These are phyloP conservation scores for Ophiostoma quercus DNA, from an alignment of 2,329 filamentous ascomycete species.

Conservation along the genomic window DNA sequence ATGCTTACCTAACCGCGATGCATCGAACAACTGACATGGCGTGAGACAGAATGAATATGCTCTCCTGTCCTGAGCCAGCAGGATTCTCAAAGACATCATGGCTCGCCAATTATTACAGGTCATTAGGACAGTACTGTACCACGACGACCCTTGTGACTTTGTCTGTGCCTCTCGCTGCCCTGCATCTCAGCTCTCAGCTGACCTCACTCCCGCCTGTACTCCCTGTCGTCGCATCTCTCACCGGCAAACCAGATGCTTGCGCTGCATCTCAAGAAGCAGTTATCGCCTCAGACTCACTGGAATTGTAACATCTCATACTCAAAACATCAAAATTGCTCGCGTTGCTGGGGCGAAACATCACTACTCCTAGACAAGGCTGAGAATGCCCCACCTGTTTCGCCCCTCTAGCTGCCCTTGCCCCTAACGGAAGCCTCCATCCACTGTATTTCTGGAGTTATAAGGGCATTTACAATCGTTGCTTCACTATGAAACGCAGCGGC, in stretches of 20 bases:
- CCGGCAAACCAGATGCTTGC: neutral
- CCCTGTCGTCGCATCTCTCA: neutral
- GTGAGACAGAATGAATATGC: neutral
- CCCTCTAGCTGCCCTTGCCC: conserved; percentile 7
- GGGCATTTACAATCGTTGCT: neutral
- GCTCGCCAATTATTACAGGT: neutral
- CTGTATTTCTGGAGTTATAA: neutral
- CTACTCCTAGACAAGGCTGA: conserved; percentile 21
- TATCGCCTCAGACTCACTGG: neutral
- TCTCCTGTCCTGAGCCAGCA: neutral
- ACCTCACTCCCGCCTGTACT: neutral
- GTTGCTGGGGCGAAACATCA: neutral
- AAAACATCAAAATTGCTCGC: neutral
- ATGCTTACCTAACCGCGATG: neutral
- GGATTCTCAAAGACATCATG: neutral
- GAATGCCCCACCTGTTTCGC: conserved; percentile 16
- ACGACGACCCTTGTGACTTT: neutral
- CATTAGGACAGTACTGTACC: neutral
- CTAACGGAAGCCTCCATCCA: neutral
- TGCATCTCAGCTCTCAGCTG: neutral
- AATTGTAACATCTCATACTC: neutral
- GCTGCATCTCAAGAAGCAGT: neutral
- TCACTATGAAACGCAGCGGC: neutral
- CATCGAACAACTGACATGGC: neutral
- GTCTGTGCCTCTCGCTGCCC: neutral